Conservation (phyloP, 148 eudicot genomes). For the Camellia granthamiana region DNA sequence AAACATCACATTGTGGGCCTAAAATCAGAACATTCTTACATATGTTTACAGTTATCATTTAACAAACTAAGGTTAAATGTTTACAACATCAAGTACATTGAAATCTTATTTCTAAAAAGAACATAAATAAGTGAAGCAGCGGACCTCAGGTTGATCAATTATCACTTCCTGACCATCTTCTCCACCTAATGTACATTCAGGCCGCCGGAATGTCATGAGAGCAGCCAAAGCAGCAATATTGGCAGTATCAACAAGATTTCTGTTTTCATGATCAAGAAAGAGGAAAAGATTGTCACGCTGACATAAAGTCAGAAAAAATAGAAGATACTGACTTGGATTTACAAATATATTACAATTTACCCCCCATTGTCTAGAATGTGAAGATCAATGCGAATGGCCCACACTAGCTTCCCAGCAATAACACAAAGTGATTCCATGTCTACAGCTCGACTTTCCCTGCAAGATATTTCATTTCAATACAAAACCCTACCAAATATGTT, state of each 20-base stretch:
- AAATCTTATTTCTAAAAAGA: background rate
- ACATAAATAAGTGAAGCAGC: conserved; percentile 2
- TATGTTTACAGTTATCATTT: background rate
- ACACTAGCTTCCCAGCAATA: conserved; percentile 74
- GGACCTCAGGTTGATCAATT: conserved; percentile 73
- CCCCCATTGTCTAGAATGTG: conserved; percentile 94
- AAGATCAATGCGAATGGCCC: conserved; percentile 89
- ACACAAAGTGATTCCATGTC: conserved; percentile 98
- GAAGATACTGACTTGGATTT: conserved; percentile 1
- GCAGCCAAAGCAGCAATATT: conserved; percentile 95
- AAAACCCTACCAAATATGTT: background rate
- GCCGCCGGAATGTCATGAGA: conserved; percentile 79
- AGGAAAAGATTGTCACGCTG: conserved; percentile 6
- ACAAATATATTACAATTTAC: conserved; percentile 34
- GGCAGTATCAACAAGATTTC: conserved; percentile 98
- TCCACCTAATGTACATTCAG: conserved; percentile 82
- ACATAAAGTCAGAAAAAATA: background rate
- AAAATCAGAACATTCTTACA: background rate
- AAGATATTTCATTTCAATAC: conserved; percentile 3
- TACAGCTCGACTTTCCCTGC: conserved; percentile 96
- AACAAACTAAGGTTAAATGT: background rate
- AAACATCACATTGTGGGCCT: background rate
- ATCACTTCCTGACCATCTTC: conserved; percentile 75
- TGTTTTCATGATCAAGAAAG: conserved; percentile 21
- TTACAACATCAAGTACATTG: background rate